Evolutionary conservation across 176 grass and related monocot species (phyloP), one percentile per base, ranked within the genome.

Genomic region (Panicum miliaceum): DNA sequence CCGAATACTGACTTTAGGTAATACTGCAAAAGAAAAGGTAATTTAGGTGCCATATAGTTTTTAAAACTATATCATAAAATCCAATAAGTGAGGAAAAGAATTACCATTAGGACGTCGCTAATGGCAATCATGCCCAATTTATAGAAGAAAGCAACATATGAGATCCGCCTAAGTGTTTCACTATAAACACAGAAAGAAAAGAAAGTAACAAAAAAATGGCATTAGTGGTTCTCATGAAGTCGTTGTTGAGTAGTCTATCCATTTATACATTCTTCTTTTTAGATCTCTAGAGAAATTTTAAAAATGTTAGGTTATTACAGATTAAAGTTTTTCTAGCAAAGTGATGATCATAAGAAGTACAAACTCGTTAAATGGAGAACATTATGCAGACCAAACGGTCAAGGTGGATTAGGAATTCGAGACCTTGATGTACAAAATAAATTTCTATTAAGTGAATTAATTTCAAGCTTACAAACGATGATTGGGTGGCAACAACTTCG

Each of bases 61-160:
- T 14, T 61, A 26, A 77, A 34, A 60, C 34, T 43, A 19, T 71
- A 84, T 65, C n/a, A 61, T 19, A 26, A 54, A 45, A 18, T 25
- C 20, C 7, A 20, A 80, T n/a, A 63, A 65, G 20, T 3, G 50
- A 83, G n/a, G n/a, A 5, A 66, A 68, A 53, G 10, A 27, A 40
- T 81, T 97, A 97, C 90, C 92, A 97, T 72, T 69, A 89, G 79
- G 46, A 97, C 78, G 65, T 86, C 88, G 67, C 78, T 91, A 83
- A 97, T 97, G 62, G 81, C 92, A 83, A 86, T 94, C 92, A 97
- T 92, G 23, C 92, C 95, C 81, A 97, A 88, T 36, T 94, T 87
- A 66, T 92, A 91, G 64, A 92, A 97, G 80, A 97, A 97, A 52
- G 95, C 85, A 85, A 93, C 80, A 68, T 68, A 91, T 70, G 92